Conservation (phyloP, 306 rosid species). For the Begonia masoniana region DNA sequence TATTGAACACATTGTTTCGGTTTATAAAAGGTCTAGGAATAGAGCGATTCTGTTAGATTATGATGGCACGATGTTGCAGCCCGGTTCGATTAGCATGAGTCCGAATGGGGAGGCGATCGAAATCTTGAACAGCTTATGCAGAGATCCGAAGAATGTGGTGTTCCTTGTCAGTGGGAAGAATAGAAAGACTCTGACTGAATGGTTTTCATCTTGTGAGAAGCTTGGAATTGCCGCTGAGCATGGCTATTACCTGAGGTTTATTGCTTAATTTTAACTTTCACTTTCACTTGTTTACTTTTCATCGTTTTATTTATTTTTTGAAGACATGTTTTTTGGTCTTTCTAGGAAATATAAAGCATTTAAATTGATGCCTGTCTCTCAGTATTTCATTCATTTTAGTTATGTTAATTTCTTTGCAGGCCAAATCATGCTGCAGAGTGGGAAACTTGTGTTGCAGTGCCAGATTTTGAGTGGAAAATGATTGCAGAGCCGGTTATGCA, state of each 20-base stretch:
- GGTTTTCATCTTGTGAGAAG: constrained; percentile 67
- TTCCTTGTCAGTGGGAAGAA: constrained; percentile 83
- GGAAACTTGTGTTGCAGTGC: constrained; percentile 56
- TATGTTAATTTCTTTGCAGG: constrained; percentile 26
- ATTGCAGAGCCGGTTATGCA: constrained; percentile 86
- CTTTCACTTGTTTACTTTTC: neutral
- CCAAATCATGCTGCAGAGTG: constrained; percentile 45
- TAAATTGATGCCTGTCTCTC: neutral
- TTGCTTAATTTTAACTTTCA: neutral
- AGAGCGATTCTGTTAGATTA: constrained; percentile 79
- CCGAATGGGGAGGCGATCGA: constrained; percentile 53
- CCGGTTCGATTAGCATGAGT: constrained; percentile 48
- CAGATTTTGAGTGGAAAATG: constrained; percentile 69
- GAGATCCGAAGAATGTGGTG: constrained; percentile 57
- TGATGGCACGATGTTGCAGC: constrained; percentile 58
- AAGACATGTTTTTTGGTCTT: neutral
- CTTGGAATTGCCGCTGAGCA: constrained; percentile 86
- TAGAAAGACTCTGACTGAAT: constrained; percentile 42
- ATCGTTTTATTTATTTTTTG: neutral
- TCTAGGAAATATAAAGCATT: neutral
- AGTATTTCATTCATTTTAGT: neutral
- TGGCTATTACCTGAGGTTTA: constrained; percentile 72
- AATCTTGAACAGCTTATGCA: constrained; percentile 59
- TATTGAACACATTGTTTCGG: constrained; percentile 73
- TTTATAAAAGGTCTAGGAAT: constrained; percentile 64